Evolutionary conservation across 2,329 filamentous ascomycete species (phyloP), one percentile per base, ranked within the genome.

Genomic region (Davidsoniella australis): DNA sequence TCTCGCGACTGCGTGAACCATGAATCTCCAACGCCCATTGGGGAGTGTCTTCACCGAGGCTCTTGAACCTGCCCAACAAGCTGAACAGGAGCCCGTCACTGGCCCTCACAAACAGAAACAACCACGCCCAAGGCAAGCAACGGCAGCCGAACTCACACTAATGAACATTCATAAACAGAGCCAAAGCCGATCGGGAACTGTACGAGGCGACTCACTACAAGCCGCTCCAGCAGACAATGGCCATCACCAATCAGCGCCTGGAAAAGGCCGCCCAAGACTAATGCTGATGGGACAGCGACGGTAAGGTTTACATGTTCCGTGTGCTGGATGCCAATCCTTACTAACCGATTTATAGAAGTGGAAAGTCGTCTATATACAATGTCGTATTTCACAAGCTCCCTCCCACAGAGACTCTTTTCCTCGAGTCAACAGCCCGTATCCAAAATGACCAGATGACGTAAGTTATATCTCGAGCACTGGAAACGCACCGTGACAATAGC

Each of bases 341-440:
- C 20, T 42, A 47, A 50, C 26, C 18, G 14, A 16, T 50, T 6
- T 39, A 18, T 56, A 98, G 91, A 68, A 95, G 88, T 61, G 91
- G 91, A 53, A 98, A 98, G 63, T 96, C 91, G 0, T 98, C 91
- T 5, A 96, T 98, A 61, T 91, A 88, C 23, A 96, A 87, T 60
- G 93, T 98, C 44, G 89, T 98, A n/a, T 96, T 98, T 60, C 88
- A 96, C 66, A 98, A 98, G 63, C 80, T 96, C 61, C 86, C 89
- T 2, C 88, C 91, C 2, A 93, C 85, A 57, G 93, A 98, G 67
- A 96, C 91, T 0, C 68, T 98, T 14, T 98, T 94, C 59, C 74
- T 98, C 16, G 91, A 96, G 63, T 94, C 91, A 0, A 98, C 91
- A 3, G 88, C 87, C 8, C 76, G 85, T 29, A 93, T 96, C 55